A percentile compares a stretch with the other conserved stretches of the same genome.
phyloP scores from a whole-genome alignment of 2,329 filamentous ascomycete species.

The Alternaria sp. region DNA sequence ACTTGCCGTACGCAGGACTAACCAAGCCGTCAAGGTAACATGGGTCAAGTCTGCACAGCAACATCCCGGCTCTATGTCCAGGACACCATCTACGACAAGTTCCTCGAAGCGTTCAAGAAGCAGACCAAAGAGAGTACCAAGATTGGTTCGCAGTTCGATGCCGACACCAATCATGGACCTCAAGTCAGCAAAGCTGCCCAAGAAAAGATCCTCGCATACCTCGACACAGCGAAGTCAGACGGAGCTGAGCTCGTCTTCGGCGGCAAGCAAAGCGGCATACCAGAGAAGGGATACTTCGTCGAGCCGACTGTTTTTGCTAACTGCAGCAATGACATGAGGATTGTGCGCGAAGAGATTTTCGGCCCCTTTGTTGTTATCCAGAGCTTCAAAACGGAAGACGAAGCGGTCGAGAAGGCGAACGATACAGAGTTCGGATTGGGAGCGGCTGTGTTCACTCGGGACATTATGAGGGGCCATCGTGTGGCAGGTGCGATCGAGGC shows the following conservation, averaged over 20 bases:
- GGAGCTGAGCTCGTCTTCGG: constrained; percentile 46
- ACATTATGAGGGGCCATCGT: constrained; percentile 5
- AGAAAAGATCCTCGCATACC: neutral
- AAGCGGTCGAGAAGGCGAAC: constrained; percentile 55
- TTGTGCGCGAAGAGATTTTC: neutral
- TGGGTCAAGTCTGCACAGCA: neutral
- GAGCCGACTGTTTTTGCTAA: neutral
- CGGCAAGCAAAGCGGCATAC: neutral
- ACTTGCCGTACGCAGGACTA: fast-evolving
- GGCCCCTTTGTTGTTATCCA: neutral
- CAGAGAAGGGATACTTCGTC: neutral
- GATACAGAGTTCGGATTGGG: constrained; percentile 55
- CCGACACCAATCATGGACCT: neutral
- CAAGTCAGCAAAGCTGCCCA: neutral
- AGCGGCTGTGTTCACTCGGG: constrained; percentile 56
- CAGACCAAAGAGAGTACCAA: neutral
- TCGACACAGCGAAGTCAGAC: constrained; percentile 57
- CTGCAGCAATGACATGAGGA: constrained; percentile 51
- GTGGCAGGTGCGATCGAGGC: constrained; percentile 46
- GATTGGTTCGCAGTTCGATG: neutral
- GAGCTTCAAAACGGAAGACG: constrained; percentile 59
- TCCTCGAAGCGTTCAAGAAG: neutral
- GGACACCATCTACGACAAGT: neutral
- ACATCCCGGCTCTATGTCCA: neutral
- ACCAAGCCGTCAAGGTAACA: neutral